Conservation (phyloP, 306 rosid genomes). For the Lathyrus aphaca region DNA sequence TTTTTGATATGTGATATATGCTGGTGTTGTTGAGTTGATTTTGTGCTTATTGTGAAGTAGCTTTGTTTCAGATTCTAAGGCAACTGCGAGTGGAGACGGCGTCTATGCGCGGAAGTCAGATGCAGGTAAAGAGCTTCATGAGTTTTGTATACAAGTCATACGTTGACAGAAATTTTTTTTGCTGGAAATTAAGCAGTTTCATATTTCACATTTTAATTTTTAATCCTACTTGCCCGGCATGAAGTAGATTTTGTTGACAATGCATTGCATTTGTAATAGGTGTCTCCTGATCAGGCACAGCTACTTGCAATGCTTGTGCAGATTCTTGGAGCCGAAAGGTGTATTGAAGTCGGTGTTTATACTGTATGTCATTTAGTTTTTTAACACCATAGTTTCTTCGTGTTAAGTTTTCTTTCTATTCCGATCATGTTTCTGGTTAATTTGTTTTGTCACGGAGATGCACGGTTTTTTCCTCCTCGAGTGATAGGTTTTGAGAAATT, state of each 20-base stretch:
- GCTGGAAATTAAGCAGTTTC: slow-evolving; percentile 14
- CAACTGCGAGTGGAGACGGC: slow-evolving; percentile 89
- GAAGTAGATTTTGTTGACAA: slow-evolving; percentile 38
- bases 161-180: no score
- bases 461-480: not conserved
- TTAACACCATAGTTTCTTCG: slow-evolving; percentile 10
- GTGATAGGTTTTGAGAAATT: not conserved
- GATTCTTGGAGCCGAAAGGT: slow-evolving; percentile 85
- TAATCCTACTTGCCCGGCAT: slow-evolving; percentile 4
- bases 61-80: slow-evolving; percentile 68
- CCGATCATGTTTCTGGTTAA: not conserved
- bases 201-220: slow-evolving; percentile 10
- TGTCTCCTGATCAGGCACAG: slow-evolving; percentile 97
- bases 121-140: slow-evolving; percentile 67
- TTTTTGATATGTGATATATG: not conserved
- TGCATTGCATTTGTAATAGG: slow-evolving; percentile 50
- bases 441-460: not conserved
- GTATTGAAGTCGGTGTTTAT: slow-evolving; percentile 95
- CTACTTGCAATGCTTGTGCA: slow-evolving; percentile 93
- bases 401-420: not conserved
- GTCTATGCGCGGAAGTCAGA: slow-evolving; percentile 81
- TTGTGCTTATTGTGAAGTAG: slow-evolving; percentile 34
- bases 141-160: not conserved
- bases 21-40: slow-evolving; percentile 17
- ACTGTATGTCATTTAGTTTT: slow-evolving; percentile 57